A percentile compares a stretch with the other conserved stretches of the same genome.
phyloP scores from a whole-genome alignment of 2,329 filamentous ascomycete species.

The Alternaria hordeiaustralica region DNA sequence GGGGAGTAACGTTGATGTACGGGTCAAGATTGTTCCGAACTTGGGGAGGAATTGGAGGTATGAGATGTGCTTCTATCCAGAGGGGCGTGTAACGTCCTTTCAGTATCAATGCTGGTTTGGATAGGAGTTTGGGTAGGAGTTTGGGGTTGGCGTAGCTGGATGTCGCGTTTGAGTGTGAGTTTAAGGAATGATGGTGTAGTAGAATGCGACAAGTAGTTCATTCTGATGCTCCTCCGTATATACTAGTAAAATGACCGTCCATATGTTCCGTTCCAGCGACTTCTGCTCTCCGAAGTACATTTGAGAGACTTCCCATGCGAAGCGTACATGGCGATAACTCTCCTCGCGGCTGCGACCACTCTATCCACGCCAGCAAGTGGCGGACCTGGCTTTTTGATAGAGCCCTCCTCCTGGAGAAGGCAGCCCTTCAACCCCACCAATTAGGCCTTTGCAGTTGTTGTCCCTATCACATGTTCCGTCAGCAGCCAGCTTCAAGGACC shows the following conservation, averaged over 20 bases:
- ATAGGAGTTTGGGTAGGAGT: background rate
- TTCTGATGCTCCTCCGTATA: background rate
- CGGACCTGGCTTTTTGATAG: background rate
- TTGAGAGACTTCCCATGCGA: background rate
- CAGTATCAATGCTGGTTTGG: background rate
- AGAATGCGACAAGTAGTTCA: background rate
- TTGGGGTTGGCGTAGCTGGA: background rate
- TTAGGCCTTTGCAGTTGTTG: background rate
- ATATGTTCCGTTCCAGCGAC: background rate
- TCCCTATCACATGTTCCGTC: background rate
- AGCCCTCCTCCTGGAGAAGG: background rate
- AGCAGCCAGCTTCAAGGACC: background rate
- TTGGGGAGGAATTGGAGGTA: rapidly evolving
- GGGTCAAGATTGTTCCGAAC: background rate
- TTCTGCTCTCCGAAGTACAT: background rate
- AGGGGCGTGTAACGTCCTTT: background rate
- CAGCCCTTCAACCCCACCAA: background rate
- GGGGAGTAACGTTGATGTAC: background rate
- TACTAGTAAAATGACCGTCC: background rate
- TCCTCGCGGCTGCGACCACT: background rate
- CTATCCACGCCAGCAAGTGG: background rate
- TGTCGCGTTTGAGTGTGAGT: rapidly evolving
- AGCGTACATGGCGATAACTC: rapidly evolving
- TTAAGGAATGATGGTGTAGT: background rate
- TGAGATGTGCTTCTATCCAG: background rate